These are phyloP conservation scores for Pseudopediastrum boryanum DNA, from an alignment of 139 green algal species.

Conservation along the genomic window DNA sequence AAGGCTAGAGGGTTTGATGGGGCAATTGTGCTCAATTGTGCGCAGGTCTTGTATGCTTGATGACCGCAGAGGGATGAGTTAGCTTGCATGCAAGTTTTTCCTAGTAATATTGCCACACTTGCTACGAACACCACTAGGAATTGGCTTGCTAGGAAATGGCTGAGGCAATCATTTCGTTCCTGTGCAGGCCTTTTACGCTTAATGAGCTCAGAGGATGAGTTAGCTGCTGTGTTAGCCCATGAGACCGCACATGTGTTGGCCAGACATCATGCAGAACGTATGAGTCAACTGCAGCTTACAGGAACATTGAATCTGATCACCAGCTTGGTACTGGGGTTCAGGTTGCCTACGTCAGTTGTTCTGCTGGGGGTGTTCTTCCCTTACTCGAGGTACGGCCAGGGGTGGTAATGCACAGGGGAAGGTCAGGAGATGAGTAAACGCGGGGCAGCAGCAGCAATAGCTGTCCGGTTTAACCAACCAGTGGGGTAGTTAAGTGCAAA, in stretches of 20 bases:
- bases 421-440: slow-evolving; percentile 36
- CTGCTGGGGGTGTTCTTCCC: slow-evolving; percentile 63
- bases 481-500: too few species aligned
- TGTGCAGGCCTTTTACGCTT: slow-evolving; percentile 69
- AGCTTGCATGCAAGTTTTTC: not conserved
- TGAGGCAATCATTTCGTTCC: too few species aligned
- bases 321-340: slow-evolving; percentile 54
- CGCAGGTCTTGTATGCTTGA: not conserved
- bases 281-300: slow-evolving; percentile 42
- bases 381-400: too few species aligned
- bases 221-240: slow-evolving; percentile 87
- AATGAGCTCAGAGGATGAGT: slow-evolving; percentile 68
- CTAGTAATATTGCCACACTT: not conserved
- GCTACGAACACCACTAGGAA: not conserved
- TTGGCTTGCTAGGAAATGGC: too few species aligned
- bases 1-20: not conserved
- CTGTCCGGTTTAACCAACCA: too few species aligned
- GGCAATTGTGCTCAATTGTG: not conserved
- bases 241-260: slow-evolving; percentile 84
- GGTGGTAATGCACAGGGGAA: too few species aligned
- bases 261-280: slow-evolving; percentile 64
- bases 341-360: slow-evolving; percentile 45
- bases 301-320: slow-evolving; percentile 27
- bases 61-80: not conserved
- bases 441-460: too few species aligned